Conservation (phyloP, 345 rosid genomes). For the Brassica napus region DNA sequence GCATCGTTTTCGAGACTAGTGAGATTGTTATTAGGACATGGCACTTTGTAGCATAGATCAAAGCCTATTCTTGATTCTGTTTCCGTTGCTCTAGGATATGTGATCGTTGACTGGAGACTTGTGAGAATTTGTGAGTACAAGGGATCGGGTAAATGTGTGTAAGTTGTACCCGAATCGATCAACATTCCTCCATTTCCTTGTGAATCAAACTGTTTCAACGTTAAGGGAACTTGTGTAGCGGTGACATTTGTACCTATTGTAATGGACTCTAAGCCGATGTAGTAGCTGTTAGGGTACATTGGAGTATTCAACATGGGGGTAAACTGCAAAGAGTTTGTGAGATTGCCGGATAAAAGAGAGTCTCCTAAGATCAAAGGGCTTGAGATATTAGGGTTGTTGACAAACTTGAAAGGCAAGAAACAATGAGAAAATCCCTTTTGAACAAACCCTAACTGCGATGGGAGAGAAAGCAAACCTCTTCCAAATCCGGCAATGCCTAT, state of each 20-base stretch:
- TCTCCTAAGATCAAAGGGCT: constrained; percentile 76
- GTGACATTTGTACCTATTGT: constrained; percentile 49
- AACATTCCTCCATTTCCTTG: constrained; percentile 79
- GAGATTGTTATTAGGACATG: constrained; percentile 57
- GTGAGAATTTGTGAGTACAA: constrained; percentile 65
- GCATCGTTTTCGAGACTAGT: constrained; percentile 30
- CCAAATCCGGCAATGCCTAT: constrained; percentile 90
- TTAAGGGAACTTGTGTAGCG: constrained; percentile 47
- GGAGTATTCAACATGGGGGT: constrained; percentile 72
- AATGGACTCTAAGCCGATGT: constrained; percentile 65
- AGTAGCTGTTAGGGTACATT: constrained; percentile 71
- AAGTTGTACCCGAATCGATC: constrained; percentile 87
- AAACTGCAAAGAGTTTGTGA: constrained; percentile 51
- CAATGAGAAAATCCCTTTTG: constrained; percentile 79
- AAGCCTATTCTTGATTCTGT: constrained; percentile 61
- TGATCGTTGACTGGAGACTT: constrained; percentile 45
- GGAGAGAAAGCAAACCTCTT: constrained; percentile 70
- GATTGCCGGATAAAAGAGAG: constrained; percentile 45
- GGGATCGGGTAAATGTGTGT: constrained; percentile 75
- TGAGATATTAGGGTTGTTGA: constrained; percentile 67
- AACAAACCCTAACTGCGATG: constrained; percentile 75
- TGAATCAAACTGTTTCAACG: constrained; percentile 65
- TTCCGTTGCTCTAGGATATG: constrained; percentile 62
- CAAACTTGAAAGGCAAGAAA: constrained; percentile 82
- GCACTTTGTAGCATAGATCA: constrained; percentile 75